Base-by-base conservation (phyloP, 2,329 filamentous ascomycete genomes). In the Penicillium digitatum region DNA sequence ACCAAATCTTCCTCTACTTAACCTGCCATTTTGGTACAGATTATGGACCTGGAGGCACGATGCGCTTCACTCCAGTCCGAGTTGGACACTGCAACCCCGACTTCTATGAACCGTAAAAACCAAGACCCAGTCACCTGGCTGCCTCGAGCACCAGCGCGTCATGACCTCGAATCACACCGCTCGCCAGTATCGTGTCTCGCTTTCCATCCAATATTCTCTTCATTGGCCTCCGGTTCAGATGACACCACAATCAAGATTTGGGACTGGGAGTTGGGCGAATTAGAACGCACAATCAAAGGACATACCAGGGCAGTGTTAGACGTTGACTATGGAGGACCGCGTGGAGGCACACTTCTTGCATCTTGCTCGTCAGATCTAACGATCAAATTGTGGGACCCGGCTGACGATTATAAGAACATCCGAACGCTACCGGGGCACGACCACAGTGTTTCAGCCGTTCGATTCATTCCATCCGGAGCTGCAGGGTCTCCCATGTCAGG, bases 171-270 rank as follows among this genome's bases (percentile, higher is more conserved):
- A 73, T 92, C 88, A 16, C 92, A 96, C 73, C 84, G 90, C 65
- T 79, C 85, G 24, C 84, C 89, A 14, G 86, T 96, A 56, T 95
- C 87, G 54, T 92, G 90, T 67, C 86, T 96, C 55, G 92, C 92
- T 16, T 96, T 96, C 69, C 92, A 96, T 70, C 92, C 92, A 0
- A 81, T 94, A 31, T 96, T 95, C 74, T 93, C 90, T 10, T 93
- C 89, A 5, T 79, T 96, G 22, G 93, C 92, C 10, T 94, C 90
- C 0, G 92, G 89, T 16, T 95, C 91, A 9, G 92, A 96, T 71
- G 93, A 96, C 72, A 89, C 85, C 52, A 95, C 89, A 8, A 95
- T 97, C 72, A 96, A 96, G 69, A 92, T 96, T 52, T 96, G 92
- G 92, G 92, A 96, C 69, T 96, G 91, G 88, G 92, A 96, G 68